Evolutionary conservation across 805 yeast species (phyloP), one percentile per base, ranked within the genome.

Genomic region (Kluyveromyces nonfermentans): DNA sequence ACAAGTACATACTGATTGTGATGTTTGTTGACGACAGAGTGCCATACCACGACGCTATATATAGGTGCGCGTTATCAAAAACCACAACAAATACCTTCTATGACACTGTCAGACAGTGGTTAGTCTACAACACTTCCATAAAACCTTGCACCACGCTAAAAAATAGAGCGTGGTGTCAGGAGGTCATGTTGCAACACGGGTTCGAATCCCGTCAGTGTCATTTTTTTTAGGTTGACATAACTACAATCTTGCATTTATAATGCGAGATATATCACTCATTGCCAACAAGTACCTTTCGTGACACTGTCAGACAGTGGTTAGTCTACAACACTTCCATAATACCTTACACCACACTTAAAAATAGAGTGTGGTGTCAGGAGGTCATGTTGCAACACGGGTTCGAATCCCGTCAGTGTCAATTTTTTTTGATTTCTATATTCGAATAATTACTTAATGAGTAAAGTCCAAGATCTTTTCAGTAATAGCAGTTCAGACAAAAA

Each of bases 141-240:
- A 15, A 10, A 18, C 20, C 18, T 32, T 21, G 10, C 34, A 28
- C 16, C 34, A 17, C 12, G n/a, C 21, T 17, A 16, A 9, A 22
- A 20, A 5, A 5, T 17, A 14, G 22, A 12, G 39, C 15, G 32
- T 16, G 18, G 31, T 32, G 41, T 33, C 21, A 38, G 41, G 41
- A 34, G 28, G 41, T 31, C 12, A 25, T 25, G 30, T 14, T 25
- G 30, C 12, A 33, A 38, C 41, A 38, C 41, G 41, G 41, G 41
- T 38, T 38, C 41, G 41, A 38, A 38, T 38, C 41, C 41, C 41
- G n/a, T n/a, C n/a, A n/a, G n/a, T n/a, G n/a, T n/a, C n/a, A n/a
- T n/a, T n/a, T n/a, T n/a, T n/a, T n/a, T n/a, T n/a, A n/a, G n/a
- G n/a, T n/a, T n/a, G n/a, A n/a, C n/a, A n/a, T n/a, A n/a, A n/a